Conservation (phyloP, 257 asterid genomes). For the Solanum paucissectum region DNA sequence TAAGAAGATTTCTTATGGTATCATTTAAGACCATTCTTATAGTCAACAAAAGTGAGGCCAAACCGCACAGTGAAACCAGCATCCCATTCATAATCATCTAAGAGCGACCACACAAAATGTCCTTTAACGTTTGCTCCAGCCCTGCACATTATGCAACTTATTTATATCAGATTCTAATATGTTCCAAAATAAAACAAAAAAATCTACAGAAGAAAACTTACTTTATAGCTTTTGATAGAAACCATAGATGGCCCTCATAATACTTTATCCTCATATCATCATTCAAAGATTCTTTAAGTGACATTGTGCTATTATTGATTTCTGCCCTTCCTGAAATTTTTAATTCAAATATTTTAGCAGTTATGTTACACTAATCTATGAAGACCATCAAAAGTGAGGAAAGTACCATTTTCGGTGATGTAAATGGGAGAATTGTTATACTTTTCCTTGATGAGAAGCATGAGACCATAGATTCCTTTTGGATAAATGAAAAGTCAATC, state of each 20-base stretch:
- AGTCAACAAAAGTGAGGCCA: slow-evolving; percentile 14
- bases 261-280: slow-evolving; percentile 9
- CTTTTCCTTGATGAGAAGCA: slow-evolving; percentile 14
- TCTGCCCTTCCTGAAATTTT: slow-evolving; percentile 13
- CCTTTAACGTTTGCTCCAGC: slow-evolving; percentile 20
- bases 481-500: slow-evolving; percentile 21
- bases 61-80: slow-evolving; percentile 16
- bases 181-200: not conserved
- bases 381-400: not conserved
- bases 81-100: slow-evolving; percentile 23
- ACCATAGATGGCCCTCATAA: slow-evolving; percentile 14
- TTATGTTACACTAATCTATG: not conserved
- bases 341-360: not conserved
- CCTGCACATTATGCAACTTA: not conserved
- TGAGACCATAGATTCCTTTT: slow-evolving; percentile 15
- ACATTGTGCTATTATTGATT: slow-evolving; percentile 1
- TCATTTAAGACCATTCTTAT: slow-evolving; percentile 5
- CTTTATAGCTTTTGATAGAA: slow-evolving; percentile 13
- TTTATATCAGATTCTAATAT: too few relatives aligned
- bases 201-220: not conserved
- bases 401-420: slow-evolving; percentile 20
- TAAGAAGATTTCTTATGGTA: slow-evolving; percentile 9
- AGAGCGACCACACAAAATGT: slow-evolving; percentile 14
- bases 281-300: slow-evolving; percentile 9
- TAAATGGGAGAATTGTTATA: slow-evolving; percentile 17